Conservation (phyloP, 1,139 yeast species). For the Geotrichum aggregatum region DNA sequence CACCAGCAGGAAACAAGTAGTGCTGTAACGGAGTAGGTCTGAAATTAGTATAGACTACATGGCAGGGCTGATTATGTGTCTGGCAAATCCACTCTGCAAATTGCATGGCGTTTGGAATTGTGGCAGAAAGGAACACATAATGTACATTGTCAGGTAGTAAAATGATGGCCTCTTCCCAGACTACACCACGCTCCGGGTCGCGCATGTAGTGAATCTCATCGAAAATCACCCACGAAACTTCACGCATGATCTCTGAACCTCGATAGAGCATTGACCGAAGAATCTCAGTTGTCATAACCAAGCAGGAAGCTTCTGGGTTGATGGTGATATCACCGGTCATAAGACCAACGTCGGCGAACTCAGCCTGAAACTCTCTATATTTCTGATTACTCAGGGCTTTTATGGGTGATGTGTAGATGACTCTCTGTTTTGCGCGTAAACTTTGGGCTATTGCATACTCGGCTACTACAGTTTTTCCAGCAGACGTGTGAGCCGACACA, state of each 20-base stretch:
- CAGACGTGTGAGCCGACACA: constrained; percentile 95
- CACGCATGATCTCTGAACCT: constrained; percentile 94
- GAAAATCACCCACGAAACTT: constrained; percentile 93
- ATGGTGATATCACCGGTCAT: constrained; percentile 98
- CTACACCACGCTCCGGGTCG: constrained; percentile 96
- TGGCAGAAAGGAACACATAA: constrained; percentile 83
- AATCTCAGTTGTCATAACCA: constrained; percentile 97
- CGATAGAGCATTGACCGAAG: constrained; percentile 90
- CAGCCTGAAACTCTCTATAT: constrained; percentile 80
- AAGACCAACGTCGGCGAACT: constrained; percentile 86
- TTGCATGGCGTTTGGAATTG: constrained; percentile 97
- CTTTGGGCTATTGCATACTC: constrained; percentile 96
- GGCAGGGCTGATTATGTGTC: constrained; percentile 94
- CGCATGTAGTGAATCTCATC: constrained; percentile 98
- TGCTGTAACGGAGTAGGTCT: constrained; percentile 98
- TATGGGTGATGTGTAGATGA: constrained; percentile 89
- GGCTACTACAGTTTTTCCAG: constrained; percentile 90
- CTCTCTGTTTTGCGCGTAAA: constrained; percentile 80
- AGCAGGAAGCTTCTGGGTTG: constrained; percentile 93
- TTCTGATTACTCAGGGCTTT: constrained; percentile 92
- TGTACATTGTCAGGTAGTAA: constrained; percentile 95
- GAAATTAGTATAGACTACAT: constrained; percentile 96
- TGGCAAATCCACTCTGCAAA: constrained; percentile 98
- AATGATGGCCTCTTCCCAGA: constrained; percentile 98
- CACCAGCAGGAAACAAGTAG: constrained; percentile 93